Conservation (phyloP, 176 grass and related monocot genomes). For the Carex myosuroides region DNA sequence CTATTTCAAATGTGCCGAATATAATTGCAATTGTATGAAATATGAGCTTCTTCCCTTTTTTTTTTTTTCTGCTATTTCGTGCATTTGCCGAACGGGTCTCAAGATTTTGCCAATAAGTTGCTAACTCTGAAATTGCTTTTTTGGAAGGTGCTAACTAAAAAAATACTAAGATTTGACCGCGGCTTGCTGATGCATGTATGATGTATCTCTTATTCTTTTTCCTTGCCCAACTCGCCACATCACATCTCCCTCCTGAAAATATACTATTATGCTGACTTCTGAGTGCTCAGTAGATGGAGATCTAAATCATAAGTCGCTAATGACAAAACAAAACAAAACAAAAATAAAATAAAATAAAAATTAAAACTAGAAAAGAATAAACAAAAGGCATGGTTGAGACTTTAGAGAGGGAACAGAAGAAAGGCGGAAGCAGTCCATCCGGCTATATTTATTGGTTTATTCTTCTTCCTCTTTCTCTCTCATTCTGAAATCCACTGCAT, state of each 20-base stretch:
- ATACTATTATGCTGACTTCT: neutral
- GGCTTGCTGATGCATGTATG: neutral
- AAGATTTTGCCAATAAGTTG: too few relatives aligned
- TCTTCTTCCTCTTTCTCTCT: neutral
- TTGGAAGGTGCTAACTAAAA: too few relatives aligned
- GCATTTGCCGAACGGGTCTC: too few relatives aligned
- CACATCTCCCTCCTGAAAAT: neutral
- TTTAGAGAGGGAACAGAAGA: neutral
- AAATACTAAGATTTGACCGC: too few relatives aligned
- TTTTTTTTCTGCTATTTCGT: too few relatives aligned
- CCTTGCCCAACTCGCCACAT: neutral
- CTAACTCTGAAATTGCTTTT: too few relatives aligned
- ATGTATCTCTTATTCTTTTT: neutral
- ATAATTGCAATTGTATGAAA: too few relatives aligned
- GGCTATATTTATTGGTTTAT: constrained; percentile 9
- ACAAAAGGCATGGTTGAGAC: neutral
- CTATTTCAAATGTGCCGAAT: too few relatives aligned
- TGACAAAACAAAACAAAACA: neutral
- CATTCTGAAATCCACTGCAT: neutral
- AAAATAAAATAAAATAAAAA: neutral
- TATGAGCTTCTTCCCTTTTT: too few relatives aligned
- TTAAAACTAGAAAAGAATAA: neutral
- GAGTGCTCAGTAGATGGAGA: neutral
- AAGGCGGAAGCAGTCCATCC: neutral
- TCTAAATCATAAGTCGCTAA: neutral